Conservation (phyloP, 2,329 filamentous ascomycete genomes). For the Hypoxylon sp. region DNA sequence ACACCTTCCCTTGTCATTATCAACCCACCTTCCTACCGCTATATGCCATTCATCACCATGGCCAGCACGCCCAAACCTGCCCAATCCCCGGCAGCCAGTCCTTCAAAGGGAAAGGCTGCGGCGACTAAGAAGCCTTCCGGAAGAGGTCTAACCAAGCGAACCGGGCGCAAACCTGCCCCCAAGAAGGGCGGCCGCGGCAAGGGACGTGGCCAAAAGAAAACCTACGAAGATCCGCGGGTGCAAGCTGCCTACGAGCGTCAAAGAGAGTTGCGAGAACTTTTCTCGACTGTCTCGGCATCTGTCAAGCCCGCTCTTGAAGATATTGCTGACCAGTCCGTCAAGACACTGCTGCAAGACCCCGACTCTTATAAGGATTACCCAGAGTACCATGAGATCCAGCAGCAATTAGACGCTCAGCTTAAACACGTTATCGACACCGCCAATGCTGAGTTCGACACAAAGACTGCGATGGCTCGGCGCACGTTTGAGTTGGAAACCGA, state of each 20-base stretch:
- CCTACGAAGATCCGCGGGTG: conserved; percentile 64
- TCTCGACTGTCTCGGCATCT: conserved; percentile 70
- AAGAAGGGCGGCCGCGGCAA: conserved; percentile 51
- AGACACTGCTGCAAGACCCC: conserved; percentile 66
- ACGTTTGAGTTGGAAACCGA: conserved; percentile 52
- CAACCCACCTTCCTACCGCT: conserved; percentile 6
- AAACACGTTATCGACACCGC: conserved; percentile 44
- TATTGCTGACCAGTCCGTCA: conserved; percentile 70
- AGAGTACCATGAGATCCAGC: conserved; percentile 64
- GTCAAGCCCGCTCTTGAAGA: conserved; percentile 75
- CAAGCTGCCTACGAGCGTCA: conserved; percentile 73
- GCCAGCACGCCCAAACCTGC: conserved; percentile 44
- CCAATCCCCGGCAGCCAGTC: conserved; percentile 50
- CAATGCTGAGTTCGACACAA: conserved; percentile 51
- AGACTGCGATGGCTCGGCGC: conserved; percentile 49
- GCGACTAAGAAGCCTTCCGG: conserved; percentile 39
- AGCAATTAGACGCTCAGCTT: conserved; percentile 62
- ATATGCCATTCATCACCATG: conserved; percentile 44
- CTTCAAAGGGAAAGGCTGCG: conserved; percentile 47
- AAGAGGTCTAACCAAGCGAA: conserved; percentile 45
- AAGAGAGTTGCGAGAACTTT: conserved; percentile 73
- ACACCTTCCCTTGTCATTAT: conserved; percentile 10
- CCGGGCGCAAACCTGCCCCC: conserved; percentile 39
- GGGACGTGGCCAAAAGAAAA: conserved; percentile 64
- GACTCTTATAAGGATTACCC: conserved; percentile 64